Base-by-base conservation (phyloP, 2,329 filamentous ascomycete genomes). In the Neocucurbitaria cava region DNA sequence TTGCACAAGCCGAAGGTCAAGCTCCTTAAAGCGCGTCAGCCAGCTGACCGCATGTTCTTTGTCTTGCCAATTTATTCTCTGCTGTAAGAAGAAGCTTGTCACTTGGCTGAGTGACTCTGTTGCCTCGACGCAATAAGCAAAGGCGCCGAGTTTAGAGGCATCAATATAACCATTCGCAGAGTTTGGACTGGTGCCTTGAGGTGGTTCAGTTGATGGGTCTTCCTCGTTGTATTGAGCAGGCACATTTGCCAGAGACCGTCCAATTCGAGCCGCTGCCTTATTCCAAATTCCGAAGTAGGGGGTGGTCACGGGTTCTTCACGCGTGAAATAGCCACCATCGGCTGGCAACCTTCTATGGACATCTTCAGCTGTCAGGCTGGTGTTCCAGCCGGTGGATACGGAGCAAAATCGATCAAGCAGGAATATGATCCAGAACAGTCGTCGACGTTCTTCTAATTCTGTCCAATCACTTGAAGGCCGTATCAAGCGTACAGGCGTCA, bases 221-320 rank as follows among this genome's bases (percentile, higher is more conserved):
- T 73, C 71, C 28, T 72, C 71, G 40, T 72, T 73, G 46, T 73
- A 73, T 23, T 71, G 71, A 4, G 69, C 69, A 24, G 71, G 71
- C 1, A 73, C 66, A 13, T 72, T 61, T 4, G 70, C 70, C 2
- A 73, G 46, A 9, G 71, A 73, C 15, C 63, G 64, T 2, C 70
- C 70, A 18, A 73, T 71, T 15, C 68, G 56, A n/a, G 70, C 70
- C 4, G 68, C 65, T 20, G 70, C 60, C 52, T 73, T 73, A 39
- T 71, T 72, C 70, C 71, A 73, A n/a, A 73, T 71, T 1, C 68
- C 71, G 49, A 73, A 73, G 46, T 67, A 73, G 1, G 71, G 71
- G 3, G 71, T 73, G 1, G 64, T 69, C 0, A 73, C 71, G 15
- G 68, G 62, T 36, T 73, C 71, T 30, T 72, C 68, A 8, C 70